Base-by-base conservation (phyloP, 768 basidiomycete genomes). In the Holtermannia corniformis region DNA sequence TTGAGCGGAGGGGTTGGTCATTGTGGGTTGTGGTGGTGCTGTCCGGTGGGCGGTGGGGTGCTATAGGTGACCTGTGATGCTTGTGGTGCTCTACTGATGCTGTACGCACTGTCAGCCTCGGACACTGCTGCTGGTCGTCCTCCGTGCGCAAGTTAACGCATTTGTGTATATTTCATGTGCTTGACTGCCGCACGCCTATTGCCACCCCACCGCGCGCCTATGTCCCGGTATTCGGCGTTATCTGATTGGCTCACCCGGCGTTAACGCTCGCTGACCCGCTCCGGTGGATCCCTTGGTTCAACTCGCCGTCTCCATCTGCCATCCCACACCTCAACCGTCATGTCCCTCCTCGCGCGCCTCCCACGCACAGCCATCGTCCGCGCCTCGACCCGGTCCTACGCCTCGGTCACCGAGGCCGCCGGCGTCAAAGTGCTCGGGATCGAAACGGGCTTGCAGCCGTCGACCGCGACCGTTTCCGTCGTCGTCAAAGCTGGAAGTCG, bases 401-500 rank as follows among this genome's bases (percentile, higher is more conserved):
- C 90, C 54, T 86, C 89, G 21, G 59, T 63, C 32, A 44, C 65
- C 60, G 85, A 89, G 64, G 77, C 79, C 46, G 78, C 82, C 10
- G 87, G 87, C 55, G 78, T 91, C 69, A 92, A 87, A 75, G 84
- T 95, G 62, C 86, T 88, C 22, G 80, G 87, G 22, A 73, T 86
- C 55, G 89, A 95, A 76, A 78, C 81, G 62, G 85, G 82, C 65
- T 83, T 85, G 66, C 82, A 89, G 42, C 52, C 65, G 19, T 59
- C 61, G 14, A 92, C 89, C 4, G 78, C 87, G 24, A 80, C 86
- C 50, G 81, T 99, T 68, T 89, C 90, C 47, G 78, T 96, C 65
- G 80, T 93, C 58, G 82, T 95, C 73, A 93, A 91, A 74, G 93
- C 88, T 51, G 93, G 93, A 50, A 83, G 83, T 67, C 78, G 95